Base-by-base conservation (phyloP, 768 basidiomycete species). In the Leccinellum albellum region DNA sequence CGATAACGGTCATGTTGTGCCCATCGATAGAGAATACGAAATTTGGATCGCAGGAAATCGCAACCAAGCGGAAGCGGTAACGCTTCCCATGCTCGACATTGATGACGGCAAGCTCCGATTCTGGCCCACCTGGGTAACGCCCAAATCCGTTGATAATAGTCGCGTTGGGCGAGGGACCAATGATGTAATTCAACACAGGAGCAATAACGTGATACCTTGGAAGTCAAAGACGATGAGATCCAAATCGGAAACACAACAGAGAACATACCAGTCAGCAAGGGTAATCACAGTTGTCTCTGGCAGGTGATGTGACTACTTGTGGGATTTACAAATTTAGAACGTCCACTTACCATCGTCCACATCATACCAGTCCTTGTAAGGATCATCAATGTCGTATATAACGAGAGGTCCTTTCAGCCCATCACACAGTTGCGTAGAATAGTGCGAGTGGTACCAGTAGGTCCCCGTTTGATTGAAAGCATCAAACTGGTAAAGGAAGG, bases 61-160 rank as follows among this genome's bases (percentile, higher is more conserved):
- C 71, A 2, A 82, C 70, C 29, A 83, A 61, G 32, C 82, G 78
- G 70, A 82, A 74, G 20, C 81, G 76, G 59, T 82, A 81, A 8
- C 76, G 71, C 28, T 68, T 67, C 23, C 73, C 71, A 20, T 65
- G 54, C 9, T 67, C 52, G 23, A 81, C 78, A 17, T 63, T 73
- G 28, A 80, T 64, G 1, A 79, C 72, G 0, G 79, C 61, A 15
- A 81, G 71, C 0, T 70, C 65, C 7, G 72, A 63, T 1, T 61
- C 51, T 14, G 78, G 75, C 0, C 80, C 78, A 2, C 68, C 73
- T 13, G 62, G 23, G 35, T 64, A 71, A 31, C 66, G 61, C 6
- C 72, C 68, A 2, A 53, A 57, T 14, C 74, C 73, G 26, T 74
- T 74, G 26, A 74, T 73, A 1, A 74, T 57, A 9, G 68, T 70